Percentiles rank a stretch among this genome's conserved stretches.
Evolutionary conservation across 2,329 filamentous ascomycete species (phyloP).

Genomic region (Aphanoascus verrucosus): DNA sequence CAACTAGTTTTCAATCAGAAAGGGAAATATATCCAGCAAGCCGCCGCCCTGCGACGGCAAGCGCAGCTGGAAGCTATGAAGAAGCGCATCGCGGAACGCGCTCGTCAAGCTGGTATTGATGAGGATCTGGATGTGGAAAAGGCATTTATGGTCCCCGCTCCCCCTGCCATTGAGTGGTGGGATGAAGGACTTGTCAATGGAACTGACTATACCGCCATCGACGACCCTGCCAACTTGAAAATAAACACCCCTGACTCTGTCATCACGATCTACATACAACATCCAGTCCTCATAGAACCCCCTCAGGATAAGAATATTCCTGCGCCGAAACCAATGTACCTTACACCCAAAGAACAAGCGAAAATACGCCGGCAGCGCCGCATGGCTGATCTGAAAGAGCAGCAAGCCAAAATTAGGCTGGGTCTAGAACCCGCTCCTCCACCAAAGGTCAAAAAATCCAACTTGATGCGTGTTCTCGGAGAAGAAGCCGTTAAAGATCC

Average conservation of each 20-base stretch:
- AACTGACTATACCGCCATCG: conserved; percentile 60
- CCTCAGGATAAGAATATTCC: conserved; percentile 78
- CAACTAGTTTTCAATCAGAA: conserved; percentile 86
- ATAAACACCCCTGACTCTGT: conserved; percentile 71
- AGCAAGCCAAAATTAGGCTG: conserved; percentile 88
- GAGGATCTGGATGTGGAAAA: conserved; percentile 84
- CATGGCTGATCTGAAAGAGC: conserved; percentile 88
- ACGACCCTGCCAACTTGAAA: conserved; percentile 56
- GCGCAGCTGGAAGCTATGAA: conserved; percentile 89
- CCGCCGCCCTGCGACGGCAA: conserved; percentile 76
- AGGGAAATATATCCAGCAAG: conserved; percentile 94
- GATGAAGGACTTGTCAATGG: conserved; percentile 77
- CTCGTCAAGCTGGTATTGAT: conserved; percentile 83
- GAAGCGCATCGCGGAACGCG: conserved; percentile 75
- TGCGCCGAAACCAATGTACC: conserved; percentile 75
- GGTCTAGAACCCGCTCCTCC: conserved; percentile 82
- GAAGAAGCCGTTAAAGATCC: conserved; percentile 91
- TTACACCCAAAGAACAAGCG: conserved; percentile 81
- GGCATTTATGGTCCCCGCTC: conserved; percentile 71
- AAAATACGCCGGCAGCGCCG: conserved; percentile 82
- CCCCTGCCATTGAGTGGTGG: conserved; percentile 94
- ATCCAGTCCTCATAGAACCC: conserved; percentile 80
- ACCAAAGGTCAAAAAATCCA: conserved; percentile 93
- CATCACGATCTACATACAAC: conserved; percentile 82
- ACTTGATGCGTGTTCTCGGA: conserved; percentile 92